Percentiles rank a stretch among this genome's conserved stretches.
Conservation (phyloP, 1,284 basidiomycete genomes). For the Cystobasidiaceae sp. region DNA sequence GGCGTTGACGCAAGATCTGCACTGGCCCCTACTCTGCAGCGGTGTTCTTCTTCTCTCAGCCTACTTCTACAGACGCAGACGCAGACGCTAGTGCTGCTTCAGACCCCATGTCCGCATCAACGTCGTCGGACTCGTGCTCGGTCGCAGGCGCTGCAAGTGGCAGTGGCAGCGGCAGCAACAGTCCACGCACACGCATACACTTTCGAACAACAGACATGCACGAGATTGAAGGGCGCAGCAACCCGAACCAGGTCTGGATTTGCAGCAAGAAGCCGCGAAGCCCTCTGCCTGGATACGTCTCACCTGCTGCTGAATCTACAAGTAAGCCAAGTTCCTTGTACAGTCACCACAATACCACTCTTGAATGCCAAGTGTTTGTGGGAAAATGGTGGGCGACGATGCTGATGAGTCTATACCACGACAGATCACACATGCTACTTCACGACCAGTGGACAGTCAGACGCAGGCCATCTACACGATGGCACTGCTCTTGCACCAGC, state of each 20-base stretch:
- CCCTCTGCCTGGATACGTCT: constrained; percentile 3
- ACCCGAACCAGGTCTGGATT: constrained; percentile 14
- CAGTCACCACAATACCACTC: background rate
- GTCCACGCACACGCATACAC: background rate
- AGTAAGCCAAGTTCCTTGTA: background rate
- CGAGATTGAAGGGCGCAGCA: constrained; percentile 21
- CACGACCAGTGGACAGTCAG: background rate
- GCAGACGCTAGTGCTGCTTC: no score
- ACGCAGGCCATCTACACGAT: background rate
- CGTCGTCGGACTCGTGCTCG: background rate
- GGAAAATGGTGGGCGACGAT: background rate
- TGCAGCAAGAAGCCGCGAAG: constrained; percentile 20
- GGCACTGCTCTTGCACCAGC: background rate
- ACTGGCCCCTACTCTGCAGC: no score
- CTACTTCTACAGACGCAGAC: no score
- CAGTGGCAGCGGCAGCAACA: background rate
- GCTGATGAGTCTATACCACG: background rate
- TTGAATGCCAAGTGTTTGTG: background rate
- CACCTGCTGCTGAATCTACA: background rate
- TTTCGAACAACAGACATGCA: constrained; percentile 11
- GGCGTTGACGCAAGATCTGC: no score
- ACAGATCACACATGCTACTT: background rate
- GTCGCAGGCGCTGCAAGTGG: background rate
- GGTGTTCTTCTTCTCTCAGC: background rate
- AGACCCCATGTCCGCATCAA: background rate